Evolutionary conservation across 169 alveolate species (phyloP).

Genomic region (Miamiensis avidus): DNA sequence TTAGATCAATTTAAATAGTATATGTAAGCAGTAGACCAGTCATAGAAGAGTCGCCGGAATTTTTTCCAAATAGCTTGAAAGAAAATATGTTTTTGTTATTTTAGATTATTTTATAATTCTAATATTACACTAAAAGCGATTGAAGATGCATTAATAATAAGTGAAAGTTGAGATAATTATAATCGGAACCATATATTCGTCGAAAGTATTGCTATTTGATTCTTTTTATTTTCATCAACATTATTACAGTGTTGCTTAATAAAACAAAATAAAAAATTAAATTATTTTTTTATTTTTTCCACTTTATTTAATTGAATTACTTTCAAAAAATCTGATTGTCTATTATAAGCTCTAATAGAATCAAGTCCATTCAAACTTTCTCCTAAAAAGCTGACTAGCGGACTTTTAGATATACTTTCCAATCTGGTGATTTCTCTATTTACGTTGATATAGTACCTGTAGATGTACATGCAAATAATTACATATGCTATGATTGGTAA

Average conservation of each 20-base stretch:
- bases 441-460: slow-evolving; percentile 31
- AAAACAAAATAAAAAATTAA: too few species aligned
- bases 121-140: slow-evolving; percentile 14
- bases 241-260: slow-evolving; percentile 11
- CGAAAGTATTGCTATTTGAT: slow-evolving; percentile 9
- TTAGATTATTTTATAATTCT: too few species aligned
- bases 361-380: slow-evolving; percentile 77
- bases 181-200: slow-evolving; percentile 30
- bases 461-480: slow-evolving; percentile 6
- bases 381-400: slow-evolving; percentile 55
- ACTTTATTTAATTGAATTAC: background rate
- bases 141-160: slow-evolving; percentile 34
- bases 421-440: slow-evolving; percentile 61
- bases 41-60: slow-evolving; percentile 23
- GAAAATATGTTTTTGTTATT: too few species aligned
- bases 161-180: slow-evolving; percentile 14
- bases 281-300: background rate
- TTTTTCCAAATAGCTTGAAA: background rate
- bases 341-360: slow-evolving; percentile 71
- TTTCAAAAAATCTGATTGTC: slow-evolving; percentile 6
- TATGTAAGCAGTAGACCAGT: slow-evolving; percentile 41
- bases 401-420: slow-evolving; percentile 59
- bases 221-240: slow-evolving; percentile 40
- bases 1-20: slow-evolving; percentile 25
- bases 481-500: slow-evolving; percentile 18